A percentile compares a stretch with the other conserved stretches of the same genome.
Evolutionary conservation across 805 yeast genomes (phyloP).

Genomic region (Hanseniaspora hatyaiensis): DNA sequence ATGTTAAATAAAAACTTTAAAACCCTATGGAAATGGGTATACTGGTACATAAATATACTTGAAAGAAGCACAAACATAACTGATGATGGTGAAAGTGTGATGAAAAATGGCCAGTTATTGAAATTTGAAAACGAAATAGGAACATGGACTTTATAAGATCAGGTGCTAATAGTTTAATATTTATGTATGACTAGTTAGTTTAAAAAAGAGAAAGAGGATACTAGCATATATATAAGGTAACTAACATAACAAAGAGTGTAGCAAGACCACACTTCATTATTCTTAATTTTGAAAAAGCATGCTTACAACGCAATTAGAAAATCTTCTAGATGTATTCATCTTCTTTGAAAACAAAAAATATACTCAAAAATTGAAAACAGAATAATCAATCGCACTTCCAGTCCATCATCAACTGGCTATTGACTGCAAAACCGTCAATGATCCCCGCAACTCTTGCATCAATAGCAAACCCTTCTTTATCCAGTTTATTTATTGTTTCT

Average conservation of each 20-base stretch:
- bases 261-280: no score
- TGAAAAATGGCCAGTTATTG: slow-evolving; percentile 19
- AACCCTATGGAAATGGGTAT: slow-evolving; percentile 26
- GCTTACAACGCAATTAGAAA: no score
- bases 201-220: no score
- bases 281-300: no score
- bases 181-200: no score
- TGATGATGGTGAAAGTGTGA: slow-evolving; percentile 17
- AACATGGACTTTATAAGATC: slow-evolving; percentile 9
- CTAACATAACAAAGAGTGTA: no score
- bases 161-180: no score
- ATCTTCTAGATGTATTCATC: no score
- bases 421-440: slow-evolving; percentile 7
- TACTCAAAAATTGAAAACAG: no score
- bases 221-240: no score
- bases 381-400: slow-evolving; percentile 16
- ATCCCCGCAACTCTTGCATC: slow-evolving; percentile 58
- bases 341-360: no score
- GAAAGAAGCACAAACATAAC: slow-evolving; percentile 25
- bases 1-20: neutral
- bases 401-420: slow-evolving; percentile 13
- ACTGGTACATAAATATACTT: slow-evolving; percentile 26
- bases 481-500: slow-evolving; percentile 40
- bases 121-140: slow-evolving; percentile 14
- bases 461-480: slow-evolving; percentile 55